These are phyloP conservation scores for Xylaria telfairii DNA, from an alignment of 495 filamentous ascomycete genomes.

Conservation along the genomic window DNA sequence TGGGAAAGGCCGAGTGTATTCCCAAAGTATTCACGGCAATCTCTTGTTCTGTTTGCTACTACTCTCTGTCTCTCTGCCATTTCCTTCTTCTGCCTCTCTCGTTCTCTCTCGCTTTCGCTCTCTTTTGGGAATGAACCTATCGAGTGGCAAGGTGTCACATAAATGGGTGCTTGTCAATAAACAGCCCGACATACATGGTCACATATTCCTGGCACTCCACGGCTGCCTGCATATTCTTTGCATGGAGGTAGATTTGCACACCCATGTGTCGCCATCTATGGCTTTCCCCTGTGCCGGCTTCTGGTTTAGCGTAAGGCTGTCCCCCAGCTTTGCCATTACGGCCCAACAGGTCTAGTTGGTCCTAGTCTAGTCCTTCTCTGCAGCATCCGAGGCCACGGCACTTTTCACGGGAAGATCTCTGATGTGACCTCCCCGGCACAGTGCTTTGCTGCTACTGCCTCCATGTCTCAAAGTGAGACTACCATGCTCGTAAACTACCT, in stretches of 20 bases:
- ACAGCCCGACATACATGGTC: slow-evolving; percentile 23
- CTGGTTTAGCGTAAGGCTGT: slow-evolving; percentile 18
- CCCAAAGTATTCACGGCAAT: slow-evolving; percentile 2
- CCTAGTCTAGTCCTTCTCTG: not conserved
- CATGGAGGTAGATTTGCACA: slow-evolving; percentile 17
- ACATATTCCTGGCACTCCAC: slow-evolving; percentile 1
- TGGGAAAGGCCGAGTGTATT: slow-evolving; percentile 5
- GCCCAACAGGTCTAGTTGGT: slow-evolving; percentile 11
- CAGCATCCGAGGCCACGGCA: slow-evolving; percentile 15
- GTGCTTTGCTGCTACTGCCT: not conserved
- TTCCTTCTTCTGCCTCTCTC: not conserved
- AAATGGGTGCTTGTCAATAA: slow-evolving; percentile 19
- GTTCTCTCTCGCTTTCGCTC: not conserved
- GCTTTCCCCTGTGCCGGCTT: not conserved
- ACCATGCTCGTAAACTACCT: not conserved
- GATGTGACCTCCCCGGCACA: slow-evolving; percentile 10
- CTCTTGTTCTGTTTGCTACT: slow-evolving; percentile 23
- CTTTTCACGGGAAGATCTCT: slow-evolving; percentile 1
- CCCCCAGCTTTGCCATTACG: slow-evolving; percentile 16
- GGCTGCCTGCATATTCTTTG: slow-evolving; percentile 25
- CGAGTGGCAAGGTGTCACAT: slow-evolving; percentile 27
- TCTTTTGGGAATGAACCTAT: not conserved
- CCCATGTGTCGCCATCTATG: slow-evolving; percentile 22
- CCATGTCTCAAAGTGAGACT: slow-evolving; percentile 24
- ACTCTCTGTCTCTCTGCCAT: not conserved